A percentile compares a stretch with the other conserved stretches of the same genome.
phyloP scores from a whole-genome alignment of 805 yeast species.

The Saccharomycopsis lassenensis region DNA sequence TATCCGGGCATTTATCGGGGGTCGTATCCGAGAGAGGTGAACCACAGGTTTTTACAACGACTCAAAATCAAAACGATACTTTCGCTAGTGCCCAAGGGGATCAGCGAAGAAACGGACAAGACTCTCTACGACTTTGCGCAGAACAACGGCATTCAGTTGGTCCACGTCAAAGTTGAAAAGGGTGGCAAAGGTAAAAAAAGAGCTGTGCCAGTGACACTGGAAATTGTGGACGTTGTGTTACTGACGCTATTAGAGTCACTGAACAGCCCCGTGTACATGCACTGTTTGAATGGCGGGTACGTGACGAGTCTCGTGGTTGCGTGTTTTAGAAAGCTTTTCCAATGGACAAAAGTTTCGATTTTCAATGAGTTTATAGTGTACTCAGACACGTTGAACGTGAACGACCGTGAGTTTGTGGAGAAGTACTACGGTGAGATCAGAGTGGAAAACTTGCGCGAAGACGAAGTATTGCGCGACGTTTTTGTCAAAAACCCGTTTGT shows the following conservation, averaged over 20 bases:
- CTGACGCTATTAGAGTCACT: slow-evolving; percentile 49
- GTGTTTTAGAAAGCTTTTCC: slow-evolving; percentile 68
- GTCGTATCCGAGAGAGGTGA: slow-evolving; percentile 72
- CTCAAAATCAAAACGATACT: slow-evolving; percentile 61
- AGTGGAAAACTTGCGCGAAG: slow-evolving; percentile 5
- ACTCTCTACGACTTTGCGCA: slow-evolving; percentile 41
- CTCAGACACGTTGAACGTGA: slow-evolving; percentile 66
- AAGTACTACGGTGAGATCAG: slow-evolving; percentile 57
- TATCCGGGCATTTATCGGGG: slow-evolving; percentile 72
- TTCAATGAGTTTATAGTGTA: slow-evolving; percentile 74
- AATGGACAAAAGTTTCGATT: slow-evolving; percentile 85
- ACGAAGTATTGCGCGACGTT: too few relatives aligned
- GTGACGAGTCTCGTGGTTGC: slow-evolving; percentile 78
- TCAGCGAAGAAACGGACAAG: slow-evolving; percentile 42
- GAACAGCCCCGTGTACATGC: slow-evolving; percentile 56
- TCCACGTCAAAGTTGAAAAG: slow-evolving; percentile 59
- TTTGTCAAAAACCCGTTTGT: too few relatives aligned
- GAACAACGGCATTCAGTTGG: slow-evolving; percentile 41
- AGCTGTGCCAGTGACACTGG: slow-evolving; percentile 68
- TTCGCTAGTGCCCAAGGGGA: slow-evolving; percentile 70
- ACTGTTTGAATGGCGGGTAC: slow-evolving; percentile 85
- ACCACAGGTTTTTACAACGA: slow-evolving; percentile 54
- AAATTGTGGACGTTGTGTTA: slow-evolving; percentile 49
- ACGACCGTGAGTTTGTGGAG: slow-evolving; percentile 78
- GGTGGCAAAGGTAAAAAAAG: slow-evolving; percentile 61